phyloP scores from a whole-genome alignment of 306 rosid genomes.

The Pachyrhizus erosus region DNA sequence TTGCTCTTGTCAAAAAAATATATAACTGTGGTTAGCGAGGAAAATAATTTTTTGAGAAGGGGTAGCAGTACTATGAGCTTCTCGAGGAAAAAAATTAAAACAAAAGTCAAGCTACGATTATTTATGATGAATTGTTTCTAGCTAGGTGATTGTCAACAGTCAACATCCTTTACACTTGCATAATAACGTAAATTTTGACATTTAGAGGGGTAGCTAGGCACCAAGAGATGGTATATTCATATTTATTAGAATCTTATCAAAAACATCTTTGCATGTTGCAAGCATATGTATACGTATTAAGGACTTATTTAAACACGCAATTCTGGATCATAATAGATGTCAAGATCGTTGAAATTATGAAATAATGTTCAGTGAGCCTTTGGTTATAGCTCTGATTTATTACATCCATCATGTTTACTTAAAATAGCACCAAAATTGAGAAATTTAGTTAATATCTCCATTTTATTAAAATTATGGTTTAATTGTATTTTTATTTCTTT shows the following conservation, averaged over 20 bases:
- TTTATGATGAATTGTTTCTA: conserved; percentile 2
- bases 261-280: conserved; percentile 36
- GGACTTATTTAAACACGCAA: neutral
- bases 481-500: no score
- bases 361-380: no score
- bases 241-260: conserved; percentile 25
- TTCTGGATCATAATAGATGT: neutral
- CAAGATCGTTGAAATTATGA: neutral
- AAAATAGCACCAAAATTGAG: no score
- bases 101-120: conserved; percentile 2
- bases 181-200: conserved; percentile 13
- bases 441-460: no score
- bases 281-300: conserved; percentile 16
- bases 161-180: conserved; percentile 4
- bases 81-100: neutral
- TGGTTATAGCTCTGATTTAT: no score
- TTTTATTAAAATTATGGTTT: no score
- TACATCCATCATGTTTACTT: no score
- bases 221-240: conserved; percentile 7
- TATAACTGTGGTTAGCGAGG: neutral
- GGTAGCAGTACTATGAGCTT: neutral
- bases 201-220: neutral
- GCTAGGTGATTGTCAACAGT: neutral
- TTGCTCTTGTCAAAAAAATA: neutral
- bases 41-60: neutral